These are phyloP conservation scores for Trichoderma arundinaceum DNA, from an alignment of 2,329 filamentous ascomycete genomes.

Conservation along the genomic window DNA sequence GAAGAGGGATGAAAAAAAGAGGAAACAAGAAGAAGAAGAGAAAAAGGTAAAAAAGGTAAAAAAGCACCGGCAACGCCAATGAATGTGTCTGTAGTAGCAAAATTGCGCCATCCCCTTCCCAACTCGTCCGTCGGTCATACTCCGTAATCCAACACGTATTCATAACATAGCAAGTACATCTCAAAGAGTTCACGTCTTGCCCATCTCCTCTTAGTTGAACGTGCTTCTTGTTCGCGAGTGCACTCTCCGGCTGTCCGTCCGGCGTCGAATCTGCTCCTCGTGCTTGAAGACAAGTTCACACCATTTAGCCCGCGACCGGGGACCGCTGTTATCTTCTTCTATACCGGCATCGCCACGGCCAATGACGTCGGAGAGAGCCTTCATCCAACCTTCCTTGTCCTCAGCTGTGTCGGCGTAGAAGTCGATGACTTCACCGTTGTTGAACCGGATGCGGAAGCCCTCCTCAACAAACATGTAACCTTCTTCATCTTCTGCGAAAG, in stretches of 20 bases:
- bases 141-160: slow-evolving; percentile 33
- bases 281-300: slow-evolving; percentile 70
- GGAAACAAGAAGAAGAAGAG: slow-evolving; percentile 34
- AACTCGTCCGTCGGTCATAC: slow-evolving; percentile 25
- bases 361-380: slow-evolving; percentile 75
- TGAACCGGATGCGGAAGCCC: slow-evolving; percentile 97
- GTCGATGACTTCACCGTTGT: slow-evolving; percentile 97
- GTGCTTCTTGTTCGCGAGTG: slow-evolving; percentile 66
- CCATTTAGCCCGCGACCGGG: slow-evolving; percentile 63
- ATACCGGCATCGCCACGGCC: slow-evolving; percentile 58
- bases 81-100: slow-evolving; percentile 32
- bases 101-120: slow-evolving; percentile 28
- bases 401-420: slow-evolving; percentile 91
- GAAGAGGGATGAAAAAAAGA: slow-evolving; percentile 25
- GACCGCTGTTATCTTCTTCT: slow-evolving; percentile 52
- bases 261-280: slow-evolving; percentile 63
- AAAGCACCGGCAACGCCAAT: slow-evolving; percentile 32
- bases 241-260: slow-evolving; percentile 57
- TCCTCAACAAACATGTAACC: slow-evolving; percentile 99
- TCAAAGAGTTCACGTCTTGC: slow-evolving; percentile 3
- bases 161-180: slow-evolving; percentile 31
- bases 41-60: slow-evolving; percentile 15
- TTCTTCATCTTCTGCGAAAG: slow-evolving; percentile 97
- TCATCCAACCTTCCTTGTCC: slow-evolving; percentile 96
- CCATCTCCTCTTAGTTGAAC: slow-evolving; percentile 49